Conservation (phyloP, 441 rosid genomes). For the Gossypium davidsonii region DNA sequence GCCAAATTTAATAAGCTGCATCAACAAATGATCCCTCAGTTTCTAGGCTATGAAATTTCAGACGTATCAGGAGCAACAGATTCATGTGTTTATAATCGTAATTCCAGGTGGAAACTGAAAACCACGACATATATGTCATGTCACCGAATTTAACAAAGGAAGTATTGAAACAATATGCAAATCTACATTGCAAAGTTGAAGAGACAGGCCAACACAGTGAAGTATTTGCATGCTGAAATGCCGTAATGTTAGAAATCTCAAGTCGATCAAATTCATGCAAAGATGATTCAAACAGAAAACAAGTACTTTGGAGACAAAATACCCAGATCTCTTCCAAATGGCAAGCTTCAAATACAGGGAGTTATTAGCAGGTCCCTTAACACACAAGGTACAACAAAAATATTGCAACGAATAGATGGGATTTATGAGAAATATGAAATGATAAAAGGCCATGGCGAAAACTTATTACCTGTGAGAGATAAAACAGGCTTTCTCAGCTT, state of each 20-base stretch:
- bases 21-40: slow-evolving; percentile 40
- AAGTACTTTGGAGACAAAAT: no score
- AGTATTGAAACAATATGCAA: not conserved
- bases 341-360: not conserved
- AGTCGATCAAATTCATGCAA: not conserved
- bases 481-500: slow-evolving; percentile 18
- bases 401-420: not conserved
- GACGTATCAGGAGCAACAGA: not conserved
- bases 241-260: not conserved
- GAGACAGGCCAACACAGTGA: not conserved
- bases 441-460: not conserved
- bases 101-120: not conserved
- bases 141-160: not conserved
- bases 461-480: slow-evolving; percentile 31
- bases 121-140: not conserved
- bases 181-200: not conserved
- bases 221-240: not conserved
- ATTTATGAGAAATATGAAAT: not conserved
- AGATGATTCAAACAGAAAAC: not conserved
- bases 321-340: not conserved
- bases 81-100: not conserved
- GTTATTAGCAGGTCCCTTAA: not conserved
- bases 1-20: slow-evolving; percentile 76
- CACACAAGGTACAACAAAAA: not conserved
- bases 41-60: slow-evolving; percentile 15